Base-by-base conservation (phyloP, 1,284 basidiomycete species). In the Austroboletus rostrupii region DNA sequence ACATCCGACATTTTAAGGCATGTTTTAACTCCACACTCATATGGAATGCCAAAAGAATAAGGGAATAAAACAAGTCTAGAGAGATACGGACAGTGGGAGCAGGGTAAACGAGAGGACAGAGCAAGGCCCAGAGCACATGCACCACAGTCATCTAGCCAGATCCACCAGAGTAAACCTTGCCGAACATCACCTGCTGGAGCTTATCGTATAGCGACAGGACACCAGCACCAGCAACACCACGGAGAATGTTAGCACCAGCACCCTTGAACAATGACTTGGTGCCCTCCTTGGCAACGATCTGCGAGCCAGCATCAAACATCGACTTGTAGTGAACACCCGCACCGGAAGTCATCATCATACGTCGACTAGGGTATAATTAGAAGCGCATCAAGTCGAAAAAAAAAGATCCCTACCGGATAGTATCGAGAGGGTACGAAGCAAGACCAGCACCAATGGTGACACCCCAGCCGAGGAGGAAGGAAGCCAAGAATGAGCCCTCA, bases 201-300 rank as follows among this genome's bases (percentile, higher is more conserved):
- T 94, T 90, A 83, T 96, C 91, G 73, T 93, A 93, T 55, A 95
- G 78, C 38, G 93, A 93, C 66, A 97, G 74, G 59, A 96, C 94
- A 92, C 93, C 93, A 73, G 94, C 93, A 78, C 93, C 94, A 66
- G 93, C 94, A 69, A 96, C 90, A 85, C 94, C 92, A 88, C 93
- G 93, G 66, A 97, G 90, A 62, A 96, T 94, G 81, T 97, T 96
- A 72, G 93, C 93, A 82, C 91, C 93, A 67, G 93, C 92, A 77
- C 90, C 92, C 83, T 92, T 92, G 85, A 93, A 93, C 66, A 96
- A 80, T 32, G 92, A 94, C 71, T 83, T 86, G 52, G 78, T 72
- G 67, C 94, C 94, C 78, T 97, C 94, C 81, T 92, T 92, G 68
- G 85, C 82, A 62, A 96, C 70, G 67, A 95, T 92, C 76, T 83